phyloP scores from a whole-genome alignment of 169 alveolate species.

The Eimeria praecox region DNA sequence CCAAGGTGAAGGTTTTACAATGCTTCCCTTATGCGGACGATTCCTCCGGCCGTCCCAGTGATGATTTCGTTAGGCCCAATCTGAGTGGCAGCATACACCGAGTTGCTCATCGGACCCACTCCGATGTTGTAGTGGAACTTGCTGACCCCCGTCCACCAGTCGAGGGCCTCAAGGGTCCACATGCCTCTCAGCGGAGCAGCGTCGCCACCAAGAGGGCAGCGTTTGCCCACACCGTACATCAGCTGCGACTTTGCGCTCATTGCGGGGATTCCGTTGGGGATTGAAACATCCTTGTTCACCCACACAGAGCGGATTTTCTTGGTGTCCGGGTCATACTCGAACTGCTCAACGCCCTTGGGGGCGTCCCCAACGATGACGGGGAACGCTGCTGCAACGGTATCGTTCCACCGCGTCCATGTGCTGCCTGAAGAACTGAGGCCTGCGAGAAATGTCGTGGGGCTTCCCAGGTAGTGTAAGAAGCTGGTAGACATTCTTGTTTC shows the following conservation, averaged over 20 bases:
- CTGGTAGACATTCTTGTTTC: constrained; percentile 69
- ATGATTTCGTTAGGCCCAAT: constrained; percentile 83
- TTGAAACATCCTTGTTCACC: constrained; percentile 80
- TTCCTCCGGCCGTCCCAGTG: constrained; percentile 83
- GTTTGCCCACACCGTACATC: constrained; percentile 84
- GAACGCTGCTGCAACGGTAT: constrained; percentile 65
- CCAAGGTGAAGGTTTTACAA: not conserved
- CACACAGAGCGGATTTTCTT: constrained; percentile 70
- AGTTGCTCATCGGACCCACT: constrained; percentile 82
- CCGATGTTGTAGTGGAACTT: constrained; percentile 82
- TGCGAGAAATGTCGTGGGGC: constrained; percentile 72
- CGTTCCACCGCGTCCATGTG: constrained; percentile 29
- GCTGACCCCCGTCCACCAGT: constrained; percentile 84
- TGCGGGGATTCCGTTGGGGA: constrained; percentile 83
- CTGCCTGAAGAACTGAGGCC: constrained; percentile 54
- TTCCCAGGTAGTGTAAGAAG: constrained; percentile 72
- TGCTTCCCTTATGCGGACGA: constrained; percentile 79
- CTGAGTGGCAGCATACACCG: constrained; percentile 83
- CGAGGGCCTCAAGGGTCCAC: constrained; percentile 85
- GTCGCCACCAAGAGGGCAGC: constrained; percentile 79
- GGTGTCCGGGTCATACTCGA: constrained; percentile 77
- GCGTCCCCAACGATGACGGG: constrained; percentile 84
- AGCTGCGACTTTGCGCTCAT: constrained; percentile 82
- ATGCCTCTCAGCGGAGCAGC: constrained; percentile 83
- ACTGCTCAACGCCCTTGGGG: constrained; percentile 83